Conservation (phyloP, 805 yeast genomes). For the Candida orba region DNA sequence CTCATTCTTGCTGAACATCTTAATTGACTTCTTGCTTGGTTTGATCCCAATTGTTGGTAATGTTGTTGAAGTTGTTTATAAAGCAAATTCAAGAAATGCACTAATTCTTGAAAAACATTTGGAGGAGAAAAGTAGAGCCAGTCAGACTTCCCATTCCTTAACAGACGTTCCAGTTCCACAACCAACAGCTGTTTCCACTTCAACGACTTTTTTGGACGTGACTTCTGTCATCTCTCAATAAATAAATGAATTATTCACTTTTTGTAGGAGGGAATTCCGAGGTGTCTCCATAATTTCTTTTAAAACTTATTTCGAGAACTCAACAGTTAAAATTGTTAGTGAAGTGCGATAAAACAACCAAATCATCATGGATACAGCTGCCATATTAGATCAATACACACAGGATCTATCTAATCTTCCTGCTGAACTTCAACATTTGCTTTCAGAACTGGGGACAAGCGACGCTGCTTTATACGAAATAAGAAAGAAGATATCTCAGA, state of each 20-base stretch:
- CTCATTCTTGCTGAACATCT: constrained; percentile 51
- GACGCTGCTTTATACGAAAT: constrained; percentile 63
- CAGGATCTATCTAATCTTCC: constrained; percentile 79
- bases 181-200: too few relatives aligned
- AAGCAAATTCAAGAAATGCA: constrained; percentile 70
- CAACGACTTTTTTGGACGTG: too few relatives aligned
- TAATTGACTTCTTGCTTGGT: constrained; percentile 64
- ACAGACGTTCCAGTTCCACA: background rate
- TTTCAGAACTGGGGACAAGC: constrained; percentile 69
- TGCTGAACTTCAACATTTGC: constrained; percentile 70
- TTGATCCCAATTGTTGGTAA: constrained; percentile 76
- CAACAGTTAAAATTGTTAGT: background rate
- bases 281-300: too few relatives aligned
- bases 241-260: too few relatives aligned
- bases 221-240: too few relatives aligned
- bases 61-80: constrained; percentile 59
- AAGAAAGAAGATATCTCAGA: constrained; percentile 55
- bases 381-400: constrained; percentile 64
- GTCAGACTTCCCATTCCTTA: background rate
- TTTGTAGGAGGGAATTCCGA: too few relatives aligned
- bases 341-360: background rate
- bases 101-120: constrained; percentile 54
- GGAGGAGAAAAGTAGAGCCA: constrained; percentile 17
- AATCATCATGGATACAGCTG: constrained; percentile 85
- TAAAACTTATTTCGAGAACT: background rate